phyloP scores from a whole-genome alignment of 176 grass and related monocot genomes.

The Eremochloa ophiuroides region DNA sequence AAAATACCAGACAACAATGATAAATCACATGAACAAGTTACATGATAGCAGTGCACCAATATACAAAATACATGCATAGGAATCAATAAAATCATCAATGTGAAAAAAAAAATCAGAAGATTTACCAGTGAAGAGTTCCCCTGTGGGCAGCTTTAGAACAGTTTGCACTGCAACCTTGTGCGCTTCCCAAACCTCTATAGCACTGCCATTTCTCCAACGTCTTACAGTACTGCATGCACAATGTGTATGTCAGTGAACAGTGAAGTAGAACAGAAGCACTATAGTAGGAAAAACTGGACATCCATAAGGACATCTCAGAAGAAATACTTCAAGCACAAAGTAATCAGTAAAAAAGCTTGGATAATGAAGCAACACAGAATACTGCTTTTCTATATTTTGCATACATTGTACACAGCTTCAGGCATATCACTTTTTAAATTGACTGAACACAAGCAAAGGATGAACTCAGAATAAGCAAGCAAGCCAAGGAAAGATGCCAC shows the following conservation, averaged over 20 bases:
- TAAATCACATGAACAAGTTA: not conserved
- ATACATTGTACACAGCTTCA: not conserved
- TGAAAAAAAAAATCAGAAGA: not conserved
- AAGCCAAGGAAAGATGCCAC: not conserved
- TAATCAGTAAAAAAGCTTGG: not conserved
- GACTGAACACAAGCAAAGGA: not conserved
- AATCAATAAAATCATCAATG: conserved; percentile 12
- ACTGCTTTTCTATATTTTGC: not conserved
- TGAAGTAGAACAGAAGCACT: not conserved
- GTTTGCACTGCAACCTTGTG: conserved; percentile 91
- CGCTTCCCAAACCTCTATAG: conserved; percentile 90
- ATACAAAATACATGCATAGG: conserved; percentile 3
- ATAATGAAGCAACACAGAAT: not conserved
- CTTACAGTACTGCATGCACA: conserved; percentile 69
- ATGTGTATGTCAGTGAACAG: conserved; percentile 21
- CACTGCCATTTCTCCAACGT: conserved; percentile 75
- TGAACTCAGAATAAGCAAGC: conserved; percentile 1
- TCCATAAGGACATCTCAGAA: conserved; percentile 4
- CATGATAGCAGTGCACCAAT: not conserved
- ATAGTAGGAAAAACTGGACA: not conserved
- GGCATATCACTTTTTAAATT: not conserved
- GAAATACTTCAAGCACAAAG: conserved; percentile 15
- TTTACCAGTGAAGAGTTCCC: conserved; percentile 84
- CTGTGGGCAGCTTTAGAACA: conserved; percentile 69
- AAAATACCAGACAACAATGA: not conserved